Conservation (phyloP, 2,329 filamentous ascomycete genomes). For the Periconia sp. region DNA sequence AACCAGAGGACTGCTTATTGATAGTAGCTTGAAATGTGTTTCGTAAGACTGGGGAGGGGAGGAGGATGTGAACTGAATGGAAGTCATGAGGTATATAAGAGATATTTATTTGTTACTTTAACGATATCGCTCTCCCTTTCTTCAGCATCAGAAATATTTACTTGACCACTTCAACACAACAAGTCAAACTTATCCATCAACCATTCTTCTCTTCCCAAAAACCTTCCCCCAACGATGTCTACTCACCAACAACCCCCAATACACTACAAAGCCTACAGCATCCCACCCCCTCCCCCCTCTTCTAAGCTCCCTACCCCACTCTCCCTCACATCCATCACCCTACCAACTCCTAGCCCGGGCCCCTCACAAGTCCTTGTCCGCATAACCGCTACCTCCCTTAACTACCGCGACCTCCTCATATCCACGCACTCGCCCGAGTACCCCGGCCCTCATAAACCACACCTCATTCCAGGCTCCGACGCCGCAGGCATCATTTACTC, state of each 20-base stretch:
- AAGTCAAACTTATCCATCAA: too few species aligned
- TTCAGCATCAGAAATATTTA: too few species aligned
- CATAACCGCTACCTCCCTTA: slow-evolving; percentile 8
- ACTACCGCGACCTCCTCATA: slow-evolving; percentile 14
- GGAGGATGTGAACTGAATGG: too few species aligned
- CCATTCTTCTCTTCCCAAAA: neutral
- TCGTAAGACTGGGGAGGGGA: too few species aligned
- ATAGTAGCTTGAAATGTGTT: too few species aligned
- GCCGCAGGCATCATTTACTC: slow-evolving; percentile 19
- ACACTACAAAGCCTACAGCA: slow-evolving; percentile 2
- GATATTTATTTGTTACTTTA: too few species aligned
- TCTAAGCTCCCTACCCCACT: slow-evolving; percentile 1
- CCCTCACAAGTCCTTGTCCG: slow-evolving; percentile 9
- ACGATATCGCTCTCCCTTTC: too few species aligned
- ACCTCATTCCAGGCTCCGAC: slow-evolving; percentile 21
- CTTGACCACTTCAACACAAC: too few species aligned
- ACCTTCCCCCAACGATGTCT: neutral
- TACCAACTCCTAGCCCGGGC: slow-evolving; percentile 4
- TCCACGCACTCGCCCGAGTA: slow-evolving; percentile 15
- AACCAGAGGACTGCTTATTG: too few species aligned
- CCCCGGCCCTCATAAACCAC: slow-evolving; percentile 12
- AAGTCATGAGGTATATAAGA: too few species aligned
- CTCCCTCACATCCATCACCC: slow-evolving; percentile 2
- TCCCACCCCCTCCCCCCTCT: slow-evolving; percentile 7
- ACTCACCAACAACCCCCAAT: slow-evolving; percentile 1